Conservation (phyloP, 176 grass and related monocot genomes). For the Tillandsia leiboldiana region DNA sequence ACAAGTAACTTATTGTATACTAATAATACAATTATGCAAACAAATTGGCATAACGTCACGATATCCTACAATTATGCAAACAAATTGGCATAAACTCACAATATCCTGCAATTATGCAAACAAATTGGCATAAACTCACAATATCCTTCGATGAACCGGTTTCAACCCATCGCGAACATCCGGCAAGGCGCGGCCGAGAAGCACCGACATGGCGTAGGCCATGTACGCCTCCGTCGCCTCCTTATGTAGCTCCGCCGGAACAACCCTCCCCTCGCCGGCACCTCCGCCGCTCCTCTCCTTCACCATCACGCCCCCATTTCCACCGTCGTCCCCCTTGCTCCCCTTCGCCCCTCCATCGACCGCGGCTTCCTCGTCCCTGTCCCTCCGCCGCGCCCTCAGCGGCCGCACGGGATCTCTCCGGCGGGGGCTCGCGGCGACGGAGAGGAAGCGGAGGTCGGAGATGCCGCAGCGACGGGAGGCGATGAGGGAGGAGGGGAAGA, state of each 20-base stretch:
- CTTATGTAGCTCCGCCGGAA: slow-evolving; percentile 79
- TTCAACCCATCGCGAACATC: slow-evolving; percentile 92
- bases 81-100: too few relatives aligned
- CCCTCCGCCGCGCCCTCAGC: slow-evolving; percentile 15
- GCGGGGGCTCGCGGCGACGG: slow-evolving; percentile 10
- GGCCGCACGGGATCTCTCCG: not conserved
- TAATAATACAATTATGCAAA: too few relatives aligned
- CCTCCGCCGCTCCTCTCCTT: slow-evolving; percentile 17
- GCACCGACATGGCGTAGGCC: slow-evolving; percentile 94
- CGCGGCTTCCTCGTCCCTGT: slow-evolving; percentile 2
- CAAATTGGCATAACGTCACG: too few relatives aligned
- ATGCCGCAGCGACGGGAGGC: slow-evolving; percentile 17
- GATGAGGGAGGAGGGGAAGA: slow-evolving; percentile 17
- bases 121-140: slow-evolving; percentile 41
- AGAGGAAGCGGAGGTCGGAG: slow-evolving; percentile 24
- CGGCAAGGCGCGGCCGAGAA: slow-evolving; percentile 76
- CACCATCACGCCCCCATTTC: slow-evolving; percentile 13
- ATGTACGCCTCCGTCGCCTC: slow-evolving; percentile 85
- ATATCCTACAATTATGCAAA: too few relatives aligned
- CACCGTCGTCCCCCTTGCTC: slow-evolving; percentile 10
- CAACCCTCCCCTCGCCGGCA: slow-evolving; percentile 31
- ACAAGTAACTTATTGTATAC: too few relatives aligned
- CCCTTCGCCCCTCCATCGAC: slow-evolving; percentile 7
- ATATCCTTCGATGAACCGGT: slow-evolving; percentile 86
- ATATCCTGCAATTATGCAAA: not conserved